Evolutionary conservation across 345 rosid genomes (phyloP), one percentile per base, ranked within the genome.

Genomic region (Ricinus communis): DNA sequence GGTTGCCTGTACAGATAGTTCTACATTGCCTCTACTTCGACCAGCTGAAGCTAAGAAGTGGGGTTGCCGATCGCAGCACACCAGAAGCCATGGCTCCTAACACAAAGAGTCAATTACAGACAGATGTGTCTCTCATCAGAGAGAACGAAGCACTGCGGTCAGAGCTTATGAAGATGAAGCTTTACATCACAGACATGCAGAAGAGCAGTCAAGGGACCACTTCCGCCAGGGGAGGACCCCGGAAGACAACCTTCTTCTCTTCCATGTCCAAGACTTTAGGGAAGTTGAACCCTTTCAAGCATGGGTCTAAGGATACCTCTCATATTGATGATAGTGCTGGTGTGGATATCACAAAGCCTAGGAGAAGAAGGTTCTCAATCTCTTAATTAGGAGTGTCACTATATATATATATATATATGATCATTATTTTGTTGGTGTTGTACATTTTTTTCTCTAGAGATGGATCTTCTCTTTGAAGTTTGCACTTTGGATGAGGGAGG

Each of bases 321-420:
- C 75, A 92, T 38, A 68, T 95, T 0, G 97, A 87, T 62, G 95
- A 87, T 4, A 65, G 43, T 61, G 79, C 11, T 62, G 85, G 68
- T 65, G 83, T 82, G 24, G 96, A 90, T 66, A 36, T 84, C 38
- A 83, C 93, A 69, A 95, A 90, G 83, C 99, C 97, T 0, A 90
- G 97, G 75, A 87, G 92, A 71, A 86, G 99, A 80, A 89, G 99
- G 82, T 95, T 95, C 85, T 91, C 97, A 0, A 74, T 95, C 53
- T 91, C 99, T 19, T 95, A 74, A 27, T 66, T 72, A 43, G 12
- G 47, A 4, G 13, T 43, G 47, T 4, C 47, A 3, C 11, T 4
- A 3, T 43, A 4, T 43, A 43, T 9, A 43, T 43, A 9, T 4
- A 3, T 43, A 4, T 43, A 43, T 9, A 43, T 43, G 14, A 8